Evolutionary conservation across 345 rosid genomes (phyloP), one percentile per base, ranked within the genome.

Genomic region (Eucalyptus curtisii): DNA sequence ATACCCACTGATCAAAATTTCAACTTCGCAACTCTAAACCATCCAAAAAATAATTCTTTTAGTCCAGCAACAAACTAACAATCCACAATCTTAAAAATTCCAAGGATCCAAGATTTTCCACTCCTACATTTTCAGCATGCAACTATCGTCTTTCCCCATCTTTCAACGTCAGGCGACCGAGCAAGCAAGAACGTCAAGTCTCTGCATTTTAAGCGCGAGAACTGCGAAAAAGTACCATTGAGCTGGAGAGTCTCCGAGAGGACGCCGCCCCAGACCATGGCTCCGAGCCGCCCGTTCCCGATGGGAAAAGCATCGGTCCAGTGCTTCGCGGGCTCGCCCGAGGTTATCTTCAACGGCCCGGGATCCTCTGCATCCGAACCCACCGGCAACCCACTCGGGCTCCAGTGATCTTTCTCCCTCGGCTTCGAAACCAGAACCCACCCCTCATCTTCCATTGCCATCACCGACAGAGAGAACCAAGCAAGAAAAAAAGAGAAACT

Each of bases 291-390:
- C 49, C 99, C 99, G 93, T 98, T 98, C 2, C 98, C 99, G 30
- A 98, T 92, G 24, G 99, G 99, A 90, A 96, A 91, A 20, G 99
- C 95, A 87, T 98, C 99, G 27, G 98, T 98, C 97, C 98, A 98
- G 88, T 95, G 92, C 88, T 93, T 90, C 59, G 99, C 96, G 2
- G 99, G 98, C 61, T 92, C 96, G 40, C 52, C 44, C 88, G 95
- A 98, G 5, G 92, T 93, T 68, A 96, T 84, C 95, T 95, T 96
- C 86, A 95, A 90, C 13, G 98, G 95, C 19, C 93, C 90, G 57
- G 76, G 90, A 68, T 89, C 94, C 14, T 57, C 89, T 47, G 66
- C 66, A 44, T 49, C 79, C 24, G 40, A 76, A 10, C 27, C 82
- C 47, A 76, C 47, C 24, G 82, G 42, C 27, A 76, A 37, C 27